Conservation (phyloP, 2,329 filamentous ascomycete species). For the Leptographium wingfieldii region DNA sequence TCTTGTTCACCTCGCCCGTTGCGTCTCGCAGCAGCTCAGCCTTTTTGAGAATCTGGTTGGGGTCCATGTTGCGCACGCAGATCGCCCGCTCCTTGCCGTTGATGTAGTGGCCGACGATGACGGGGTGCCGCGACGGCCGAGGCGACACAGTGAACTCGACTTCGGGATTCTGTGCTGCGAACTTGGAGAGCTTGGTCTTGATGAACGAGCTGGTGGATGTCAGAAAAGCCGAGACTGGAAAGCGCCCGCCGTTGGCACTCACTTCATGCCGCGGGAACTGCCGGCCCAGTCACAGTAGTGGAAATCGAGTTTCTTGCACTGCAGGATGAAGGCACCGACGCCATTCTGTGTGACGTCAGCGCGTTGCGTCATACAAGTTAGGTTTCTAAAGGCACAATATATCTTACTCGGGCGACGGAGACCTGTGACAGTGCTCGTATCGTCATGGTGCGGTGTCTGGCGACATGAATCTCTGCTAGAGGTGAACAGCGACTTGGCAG, state of each 20-base stretch:
- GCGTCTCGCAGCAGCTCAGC: constrained; percentile 59
- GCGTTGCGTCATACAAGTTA: background rate
- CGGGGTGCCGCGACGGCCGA: constrained; percentile 77
- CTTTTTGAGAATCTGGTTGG: constrained; percentile 71
- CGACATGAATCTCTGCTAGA: background rate
- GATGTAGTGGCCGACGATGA: constrained; percentile 83
- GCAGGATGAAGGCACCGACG: constrained; percentile 89
- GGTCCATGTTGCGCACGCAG: constrained; percentile 77
- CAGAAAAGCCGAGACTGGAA: background rate
- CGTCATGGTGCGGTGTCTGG: constrained; percentile 10
- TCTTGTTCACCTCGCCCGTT: constrained; percentile 61
- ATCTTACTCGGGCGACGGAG: constrained; percentile 13
- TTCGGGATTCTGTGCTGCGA: constrained; percentile 70
- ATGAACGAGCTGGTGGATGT: constrained; percentile 58
- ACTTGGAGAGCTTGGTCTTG: constrained; percentile 59
- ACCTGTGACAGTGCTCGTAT: constrained; percentile 13
- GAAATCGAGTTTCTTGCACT: constrained; percentile 91
- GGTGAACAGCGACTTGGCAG: background rate
- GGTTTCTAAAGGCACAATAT: background rate
- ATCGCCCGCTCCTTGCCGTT: constrained; percentile 78
- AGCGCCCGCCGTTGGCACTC: constrained; percentile 17
- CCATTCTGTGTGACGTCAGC: constrained; percentile 55
- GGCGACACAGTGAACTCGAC: constrained; percentile 89
- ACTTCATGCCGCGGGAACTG: constrained; percentile 93
- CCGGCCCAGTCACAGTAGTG: constrained; percentile 96